A percentile compares a stretch with the other conserved stretches of the same genome.
Conservation (phyloP, 805 yeast species). For the Kuraishia molischiana region DNA sequence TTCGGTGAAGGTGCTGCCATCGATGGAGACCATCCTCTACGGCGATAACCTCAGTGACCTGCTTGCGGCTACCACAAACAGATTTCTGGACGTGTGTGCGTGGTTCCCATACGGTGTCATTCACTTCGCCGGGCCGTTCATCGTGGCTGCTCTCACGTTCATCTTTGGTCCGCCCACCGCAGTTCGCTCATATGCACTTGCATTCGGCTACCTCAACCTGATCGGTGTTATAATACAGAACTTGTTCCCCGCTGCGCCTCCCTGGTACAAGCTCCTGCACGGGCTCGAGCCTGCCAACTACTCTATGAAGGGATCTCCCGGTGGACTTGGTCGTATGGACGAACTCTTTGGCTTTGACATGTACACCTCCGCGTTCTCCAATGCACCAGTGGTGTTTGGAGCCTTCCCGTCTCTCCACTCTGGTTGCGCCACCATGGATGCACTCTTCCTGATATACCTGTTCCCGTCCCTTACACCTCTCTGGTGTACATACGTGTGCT, state of each 20-base stretch:
- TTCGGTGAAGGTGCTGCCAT: slow-evolving; percentile 79
- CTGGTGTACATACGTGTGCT: slow-evolving; percentile 70
- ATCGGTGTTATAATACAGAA: slow-evolving; percentile 78
- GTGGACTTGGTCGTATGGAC: slow-evolving; percentile 89
- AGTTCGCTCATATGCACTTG: slow-evolving; percentile 75
- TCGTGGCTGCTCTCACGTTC: slow-evolving; percentile 69
- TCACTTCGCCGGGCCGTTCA: slow-evolving; percentile 87
- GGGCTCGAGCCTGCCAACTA: slow-evolving; percentile 89
- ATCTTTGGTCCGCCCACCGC: slow-evolving; percentile 89
- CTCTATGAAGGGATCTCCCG: slow-evolving; percentile 88
- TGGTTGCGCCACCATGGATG: slow-evolving; percentile 92
- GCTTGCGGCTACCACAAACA: slow-evolving; percentile 60
- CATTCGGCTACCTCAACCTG: slow-evolving; percentile 92
- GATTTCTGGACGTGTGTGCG: slow-evolving; percentile 71
- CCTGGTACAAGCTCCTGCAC: slow-evolving; percentile 85
- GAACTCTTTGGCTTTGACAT: slow-evolving; percentile 65
- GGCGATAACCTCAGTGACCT: slow-evolving; percentile 86
- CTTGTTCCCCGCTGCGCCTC: slow-evolving; percentile 90
- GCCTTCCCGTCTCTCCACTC: slow-evolving; percentile 73
- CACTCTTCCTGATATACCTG: slow-evolving; percentile 70
- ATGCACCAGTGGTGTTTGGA: slow-evolving; percentile 91
- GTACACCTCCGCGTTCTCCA: slow-evolving; percentile 73
- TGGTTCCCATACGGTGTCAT: slow-evolving; percentile 93
- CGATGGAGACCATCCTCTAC: slow-evolving; percentile 82
- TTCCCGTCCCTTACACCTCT: slow-evolving; percentile 63